Evolutionary conservation across 148 eudicot genomes (phyloP).

Genomic region (Vaccinium myrtillus): DNA sequence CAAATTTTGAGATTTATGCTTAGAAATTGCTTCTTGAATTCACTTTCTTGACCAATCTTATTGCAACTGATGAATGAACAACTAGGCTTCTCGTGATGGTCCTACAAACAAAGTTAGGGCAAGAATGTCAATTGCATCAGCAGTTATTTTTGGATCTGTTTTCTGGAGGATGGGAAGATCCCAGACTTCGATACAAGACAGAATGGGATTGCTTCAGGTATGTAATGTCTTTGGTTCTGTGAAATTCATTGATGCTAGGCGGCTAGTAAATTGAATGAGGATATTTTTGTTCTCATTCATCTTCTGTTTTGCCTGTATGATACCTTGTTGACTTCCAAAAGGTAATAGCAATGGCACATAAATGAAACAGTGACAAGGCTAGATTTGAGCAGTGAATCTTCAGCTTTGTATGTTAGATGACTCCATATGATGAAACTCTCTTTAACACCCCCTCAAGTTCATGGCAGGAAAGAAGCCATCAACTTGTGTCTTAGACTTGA

Average conservation of each 20-base stretch:
- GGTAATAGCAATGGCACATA: background rate
- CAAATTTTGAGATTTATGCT: background rate
- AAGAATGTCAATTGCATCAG: conserved; percentile 97
- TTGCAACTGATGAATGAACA: conserved; percentile 19
- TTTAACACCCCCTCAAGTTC: background rate
- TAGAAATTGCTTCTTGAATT: background rate
- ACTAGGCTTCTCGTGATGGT: conserved; percentile 95
- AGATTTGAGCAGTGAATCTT: background rate
- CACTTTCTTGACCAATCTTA: conserved; percentile 18
- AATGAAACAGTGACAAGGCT: too few relatives aligned
- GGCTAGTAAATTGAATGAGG: background rate
- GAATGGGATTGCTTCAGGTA: conserved; percentile 99
- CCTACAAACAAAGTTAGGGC: conserved; percentile 94
- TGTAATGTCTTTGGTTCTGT: background rate
- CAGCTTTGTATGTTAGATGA: background rate
- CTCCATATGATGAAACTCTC: background rate
- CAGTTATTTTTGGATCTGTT: conserved; percentile 95
- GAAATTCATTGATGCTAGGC: background rate
- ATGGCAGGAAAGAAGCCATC: background rate
- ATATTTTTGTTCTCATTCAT: background rate
- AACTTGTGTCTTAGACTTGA: background rate
- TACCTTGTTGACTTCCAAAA: background rate
- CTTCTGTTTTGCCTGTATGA: background rate
- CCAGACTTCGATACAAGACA: conserved; percentile 95
- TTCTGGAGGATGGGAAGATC: conserved; percentile 99